A percentile compares a stretch with the other conserved stretches of the same genome.
Conservation (phyloP, 768 basidiomycete species). For the Leccinum subtestaceum region DNA sequence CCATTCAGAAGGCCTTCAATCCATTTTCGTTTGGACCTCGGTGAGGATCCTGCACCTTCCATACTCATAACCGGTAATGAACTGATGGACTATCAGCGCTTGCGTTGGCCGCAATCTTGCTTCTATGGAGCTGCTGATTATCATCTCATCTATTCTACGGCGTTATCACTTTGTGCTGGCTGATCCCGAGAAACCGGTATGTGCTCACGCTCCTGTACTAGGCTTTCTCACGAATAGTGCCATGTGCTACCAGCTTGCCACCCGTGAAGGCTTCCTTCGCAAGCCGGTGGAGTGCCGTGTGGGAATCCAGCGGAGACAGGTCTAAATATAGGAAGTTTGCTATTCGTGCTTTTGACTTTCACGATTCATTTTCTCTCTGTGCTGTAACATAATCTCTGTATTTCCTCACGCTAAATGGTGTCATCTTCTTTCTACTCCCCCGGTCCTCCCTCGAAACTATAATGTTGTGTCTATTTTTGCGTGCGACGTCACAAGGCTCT, state of each 20-base stretch:
- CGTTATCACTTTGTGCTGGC: slow-evolving; percentile 73
- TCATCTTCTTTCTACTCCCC: neutral
- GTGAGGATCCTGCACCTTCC: slow-evolving; percentile 30
- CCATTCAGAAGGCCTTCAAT: slow-evolving; percentile 74
- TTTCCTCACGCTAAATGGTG: neutral
- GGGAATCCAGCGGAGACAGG: slow-evolving; percentile 64
- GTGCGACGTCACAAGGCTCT: slow-evolving; percentile 1
- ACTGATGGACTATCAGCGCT: slow-evolving; percentile 42
- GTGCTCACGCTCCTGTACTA: slow-evolving; percentile 20
- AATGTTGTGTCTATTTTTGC: slow-evolving; percentile 18
- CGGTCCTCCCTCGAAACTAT: neutral
- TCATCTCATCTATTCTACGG: slow-evolving; percentile 75
- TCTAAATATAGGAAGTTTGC: slow-evolving; percentile 2
- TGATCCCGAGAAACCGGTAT: slow-evolving; percentile 52
- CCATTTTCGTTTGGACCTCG: slow-evolving; percentile 84
- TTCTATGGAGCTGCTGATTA: slow-evolving; percentile 73
- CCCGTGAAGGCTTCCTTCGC: slow-evolving; percentile 82
- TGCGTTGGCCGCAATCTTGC: slow-evolving; percentile 87
- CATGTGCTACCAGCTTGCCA: slow-evolving; percentile 50
- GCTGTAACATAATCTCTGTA: neutral
- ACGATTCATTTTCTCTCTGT: slow-evolving; percentile 3
- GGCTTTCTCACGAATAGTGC: slow-evolving; percentile 7
- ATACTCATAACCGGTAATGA: neutral
- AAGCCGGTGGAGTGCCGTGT: slow-evolving; percentile 76
- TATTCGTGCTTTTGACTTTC: neutral